Conservation (phyloP, 495 filamentous ascomycete species). For the Tuber calosporum region DNA sequence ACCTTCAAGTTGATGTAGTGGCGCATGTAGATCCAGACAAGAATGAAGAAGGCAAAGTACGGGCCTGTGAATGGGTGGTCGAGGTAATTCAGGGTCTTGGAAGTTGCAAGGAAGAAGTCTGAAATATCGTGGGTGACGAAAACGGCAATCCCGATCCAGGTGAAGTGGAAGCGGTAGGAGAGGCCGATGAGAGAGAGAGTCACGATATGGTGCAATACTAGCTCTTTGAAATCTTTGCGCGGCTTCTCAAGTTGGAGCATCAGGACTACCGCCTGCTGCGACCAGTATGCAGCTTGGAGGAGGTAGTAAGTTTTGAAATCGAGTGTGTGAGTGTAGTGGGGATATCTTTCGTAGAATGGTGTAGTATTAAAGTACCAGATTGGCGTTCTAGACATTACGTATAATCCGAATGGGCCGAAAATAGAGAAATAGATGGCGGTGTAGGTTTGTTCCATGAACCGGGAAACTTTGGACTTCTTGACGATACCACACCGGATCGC, state of each 20-base stretch:
- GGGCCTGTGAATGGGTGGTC: slow-evolving; percentile 67
- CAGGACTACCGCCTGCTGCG: slow-evolving; percentile 88
- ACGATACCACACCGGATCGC: slow-evolving; percentile 64
- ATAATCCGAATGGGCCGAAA: slow-evolving; percentile 80
- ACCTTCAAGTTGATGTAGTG: slow-evolving; percentile 88
- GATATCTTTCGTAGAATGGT: slow-evolving; percentile 87
- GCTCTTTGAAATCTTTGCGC: slow-evolving; percentile 90
- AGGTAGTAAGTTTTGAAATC: slow-evolving; percentile 97
- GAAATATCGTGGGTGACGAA: slow-evolving; percentile 95
- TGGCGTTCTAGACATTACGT: slow-evolving; percentile 80
- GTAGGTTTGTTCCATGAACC: slow-evolving; percentile 97
- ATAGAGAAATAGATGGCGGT: slow-evolving; percentile 90
- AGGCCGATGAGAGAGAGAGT: slow-evolving; percentile 77
- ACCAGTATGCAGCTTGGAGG: slow-evolving; percentile 92
- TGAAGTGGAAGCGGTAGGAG: slow-evolving; percentile 97
- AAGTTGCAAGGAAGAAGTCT: slow-evolving; percentile 97
- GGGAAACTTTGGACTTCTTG: slow-evolving; percentile 69
- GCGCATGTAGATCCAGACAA: slow-evolving; percentile 83
- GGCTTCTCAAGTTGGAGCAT: slow-evolving; percentile 87
- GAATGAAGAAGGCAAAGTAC: slow-evolving; percentile 78
- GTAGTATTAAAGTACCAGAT: slow-evolving; percentile 92
- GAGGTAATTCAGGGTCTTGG: slow-evolving; percentile 89
- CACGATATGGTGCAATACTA: slow-evolving; percentile 90
- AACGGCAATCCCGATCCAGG: slow-evolving; percentile 92
- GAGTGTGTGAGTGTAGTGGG: slow-evolving; percentile 74